A percentile compares a stretch with the other conserved stretches of the same genome.
Conservation (phyloP, 352 stramenopile genomes). For the Globisporangium megalacanthum region DNA sequence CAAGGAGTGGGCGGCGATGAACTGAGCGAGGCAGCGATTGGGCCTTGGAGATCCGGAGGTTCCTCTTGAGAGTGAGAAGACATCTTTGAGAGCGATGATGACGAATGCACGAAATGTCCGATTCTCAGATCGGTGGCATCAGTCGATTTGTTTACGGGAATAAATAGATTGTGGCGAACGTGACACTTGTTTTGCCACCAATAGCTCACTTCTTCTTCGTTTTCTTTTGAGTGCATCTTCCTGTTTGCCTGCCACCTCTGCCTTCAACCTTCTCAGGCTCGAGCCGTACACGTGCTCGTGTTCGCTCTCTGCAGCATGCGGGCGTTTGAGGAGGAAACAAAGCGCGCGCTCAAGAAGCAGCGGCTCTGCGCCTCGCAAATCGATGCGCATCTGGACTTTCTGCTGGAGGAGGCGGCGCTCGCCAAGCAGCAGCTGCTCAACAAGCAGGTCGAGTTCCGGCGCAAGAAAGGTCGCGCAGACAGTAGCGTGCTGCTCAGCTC, state of each 20-base stretch:
- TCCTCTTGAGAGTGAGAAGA: background rate
- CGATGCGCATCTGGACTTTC: constrained; percentile 51
- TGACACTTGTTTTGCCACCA: background rate
- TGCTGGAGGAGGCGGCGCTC: constrained; percentile 53
- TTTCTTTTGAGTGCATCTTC: background rate
- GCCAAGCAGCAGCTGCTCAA: constrained; percentile 54
- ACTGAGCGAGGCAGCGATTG: constrained; percentile 14
- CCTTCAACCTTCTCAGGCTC: no score
- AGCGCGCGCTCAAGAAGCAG: constrained; percentile 71
- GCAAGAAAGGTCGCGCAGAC: constrained; percentile 41
- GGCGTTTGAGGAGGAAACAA: constrained; percentile 49
- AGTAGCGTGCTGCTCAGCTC: background rate
- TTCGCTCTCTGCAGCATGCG: constrained; percentile 28
- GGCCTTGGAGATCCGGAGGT: background rate
- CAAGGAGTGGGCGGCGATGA: constrained; percentile 91
- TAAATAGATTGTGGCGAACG: background rate
- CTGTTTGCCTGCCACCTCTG: background rate
- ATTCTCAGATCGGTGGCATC: background rate
- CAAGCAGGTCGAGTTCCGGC: constrained; percentile 50
- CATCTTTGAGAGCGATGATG: background rate
- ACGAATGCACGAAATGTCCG: background rate
- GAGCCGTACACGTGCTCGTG: background rate
- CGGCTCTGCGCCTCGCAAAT: constrained; percentile 53
- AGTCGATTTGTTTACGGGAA: background rate
- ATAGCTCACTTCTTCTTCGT: background rate